Evolutionary conservation across 768 basidiomycete genomes (phyloP).

Genomic region (Suillus luteus): DNA sequence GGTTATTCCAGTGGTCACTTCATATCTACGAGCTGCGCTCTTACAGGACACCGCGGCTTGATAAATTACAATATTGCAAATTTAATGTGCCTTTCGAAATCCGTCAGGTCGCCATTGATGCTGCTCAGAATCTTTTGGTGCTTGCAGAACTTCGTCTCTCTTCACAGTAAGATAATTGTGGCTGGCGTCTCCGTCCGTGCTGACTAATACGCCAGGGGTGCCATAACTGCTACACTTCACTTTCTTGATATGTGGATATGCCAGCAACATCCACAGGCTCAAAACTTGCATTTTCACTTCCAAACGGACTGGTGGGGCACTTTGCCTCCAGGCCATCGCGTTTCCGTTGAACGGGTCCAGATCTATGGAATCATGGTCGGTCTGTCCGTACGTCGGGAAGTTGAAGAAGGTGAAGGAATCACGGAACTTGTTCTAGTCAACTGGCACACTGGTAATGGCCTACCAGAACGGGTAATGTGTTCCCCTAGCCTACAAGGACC

Average conservation of each 20-base stretch:
- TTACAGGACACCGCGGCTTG: constrained; percentile 28
- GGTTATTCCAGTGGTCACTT: constrained; percentile 34
- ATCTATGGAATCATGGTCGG: constrained; percentile 31
- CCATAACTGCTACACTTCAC: constrained; percentile 39
- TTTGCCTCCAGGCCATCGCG: constrained; percentile 34
- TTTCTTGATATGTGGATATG: constrained; percentile 59
- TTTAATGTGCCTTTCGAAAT: constrained; percentile 37
- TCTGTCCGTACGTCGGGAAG: constrained; percentile 29
- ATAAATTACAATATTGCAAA: constrained; percentile 32
- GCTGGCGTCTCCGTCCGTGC: not conserved
- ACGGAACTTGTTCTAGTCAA: constrained; percentile 33
- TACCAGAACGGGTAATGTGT: constrained; percentile 3
- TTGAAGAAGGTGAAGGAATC: constrained; percentile 35
- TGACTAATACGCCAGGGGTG: constrained; percentile 21
- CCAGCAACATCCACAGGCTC: constrained; percentile 51
- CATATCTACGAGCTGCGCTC: constrained; percentile 38
- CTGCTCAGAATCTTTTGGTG: constrained; percentile 32
- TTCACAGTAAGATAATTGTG: constrained; percentile 21
- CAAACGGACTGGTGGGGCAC: constrained; percentile 39
- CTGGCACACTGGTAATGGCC: constrained; percentile 29
- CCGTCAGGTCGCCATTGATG: constrained; percentile 35
- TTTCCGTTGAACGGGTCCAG: constrained; percentile 31
- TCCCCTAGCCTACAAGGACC: not conserved
- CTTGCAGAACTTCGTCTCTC: constrained; percentile 34
- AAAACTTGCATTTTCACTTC: constrained; percentile 29